These are phyloP conservation scores for Gossypium gossypioides DNA, from an alignment of 441 rosid species.

Conservation along the genomic window DNA sequence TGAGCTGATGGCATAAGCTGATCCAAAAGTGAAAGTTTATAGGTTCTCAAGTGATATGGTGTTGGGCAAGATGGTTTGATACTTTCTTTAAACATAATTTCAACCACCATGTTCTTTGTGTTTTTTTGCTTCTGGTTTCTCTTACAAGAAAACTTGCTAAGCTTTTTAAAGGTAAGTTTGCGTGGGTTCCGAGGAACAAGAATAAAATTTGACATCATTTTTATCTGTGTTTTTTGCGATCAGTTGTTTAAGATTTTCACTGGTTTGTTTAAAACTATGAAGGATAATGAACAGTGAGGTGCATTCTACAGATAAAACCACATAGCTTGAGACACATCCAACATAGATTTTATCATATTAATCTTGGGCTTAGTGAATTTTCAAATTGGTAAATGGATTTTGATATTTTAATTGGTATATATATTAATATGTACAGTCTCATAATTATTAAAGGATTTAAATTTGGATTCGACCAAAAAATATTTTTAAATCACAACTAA, in stretches of 20 bases:
- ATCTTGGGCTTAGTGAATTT: neutral
- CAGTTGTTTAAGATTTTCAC: neutral
- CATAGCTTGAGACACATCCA: neutral
- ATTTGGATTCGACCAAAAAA: no score
- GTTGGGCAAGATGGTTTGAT: constrained; percentile 45
- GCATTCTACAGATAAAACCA: neutral
- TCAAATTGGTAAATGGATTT: no score
- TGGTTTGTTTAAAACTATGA: neutral
- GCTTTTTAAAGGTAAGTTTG: neutral
- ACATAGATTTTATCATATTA: neutral
- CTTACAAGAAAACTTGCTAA: neutral
- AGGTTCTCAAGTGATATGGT: constrained; percentile 27
- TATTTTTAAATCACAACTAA: no score
- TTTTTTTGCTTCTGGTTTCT: neutral
- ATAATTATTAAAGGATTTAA: no score
- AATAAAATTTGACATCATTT: neutral
- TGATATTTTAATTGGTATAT: no score
- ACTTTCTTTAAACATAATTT: constrained; percentile 23
- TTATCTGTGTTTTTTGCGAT: neutral
- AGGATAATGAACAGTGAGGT: no score
- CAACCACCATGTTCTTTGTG: constrained; percentile 25
- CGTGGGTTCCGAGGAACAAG: neutral
- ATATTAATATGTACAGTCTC: no score
- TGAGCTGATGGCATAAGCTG: constrained; percentile 29
- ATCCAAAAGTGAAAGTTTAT: constrained; percentile 40